These are phyloP conservation scores for Cokeromyces recurvatus DNA, from an alignment of 371 early-diverging fungal genomes.

Conservation along the genomic window DNA sequence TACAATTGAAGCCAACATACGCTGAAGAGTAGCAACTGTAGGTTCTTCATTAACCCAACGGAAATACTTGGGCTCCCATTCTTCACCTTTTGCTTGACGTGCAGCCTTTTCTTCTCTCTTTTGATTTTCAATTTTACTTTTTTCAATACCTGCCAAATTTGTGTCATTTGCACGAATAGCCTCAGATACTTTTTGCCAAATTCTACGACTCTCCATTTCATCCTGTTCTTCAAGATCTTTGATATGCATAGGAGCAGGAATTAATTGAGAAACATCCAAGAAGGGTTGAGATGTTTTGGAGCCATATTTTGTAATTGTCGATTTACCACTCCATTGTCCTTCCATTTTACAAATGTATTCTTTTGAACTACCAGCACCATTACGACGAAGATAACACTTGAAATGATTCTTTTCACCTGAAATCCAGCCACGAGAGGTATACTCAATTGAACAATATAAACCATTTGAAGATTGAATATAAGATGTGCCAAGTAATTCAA, in stretches of 20 bases:
- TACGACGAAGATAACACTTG: constrained; percentile 48
- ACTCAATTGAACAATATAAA: constrained; percentile 66
- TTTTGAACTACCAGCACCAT: constrained; percentile 23
- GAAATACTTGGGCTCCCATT: constrained; percentile 61
- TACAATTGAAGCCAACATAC: constrained; percentile 31
- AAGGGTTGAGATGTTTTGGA: constrained; percentile 42
- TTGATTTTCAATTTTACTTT: constrained; percentile 67
- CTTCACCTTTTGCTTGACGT: constrained; percentile 49
- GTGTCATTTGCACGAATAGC: constrained; percentile 66
- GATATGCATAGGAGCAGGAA: constrained; percentile 30
- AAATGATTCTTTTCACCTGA: constrained; percentile 73
- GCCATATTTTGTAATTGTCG: constrained; percentile 44
- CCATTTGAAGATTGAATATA: constrained; percentile 65
- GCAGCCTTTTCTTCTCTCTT: constrained; percentile 61
- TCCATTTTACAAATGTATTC: constrained; percentile 55
- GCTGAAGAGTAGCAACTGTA: constrained; percentile 29
- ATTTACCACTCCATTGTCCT: constrained; percentile 65
- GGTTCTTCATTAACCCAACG: constrained; percentile 50
- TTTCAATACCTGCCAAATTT: constrained; percentile 58
- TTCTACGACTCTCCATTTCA: constrained; percentile 59
- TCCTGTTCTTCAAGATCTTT: constrained; percentile 52
- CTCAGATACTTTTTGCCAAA: constrained; percentile 70
- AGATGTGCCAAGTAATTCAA: constrained; percentile 69
- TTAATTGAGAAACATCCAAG: constrained; percentile 50
- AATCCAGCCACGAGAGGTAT: constrained; percentile 72